Percentiles rank a stretch among this genome's conserved stretches.
These are phyloP conservation scores for Botrytis fabae DNA, from an alignment of 2,329 filamentous ascomycete species.

Conservation along the genomic window DNA sequence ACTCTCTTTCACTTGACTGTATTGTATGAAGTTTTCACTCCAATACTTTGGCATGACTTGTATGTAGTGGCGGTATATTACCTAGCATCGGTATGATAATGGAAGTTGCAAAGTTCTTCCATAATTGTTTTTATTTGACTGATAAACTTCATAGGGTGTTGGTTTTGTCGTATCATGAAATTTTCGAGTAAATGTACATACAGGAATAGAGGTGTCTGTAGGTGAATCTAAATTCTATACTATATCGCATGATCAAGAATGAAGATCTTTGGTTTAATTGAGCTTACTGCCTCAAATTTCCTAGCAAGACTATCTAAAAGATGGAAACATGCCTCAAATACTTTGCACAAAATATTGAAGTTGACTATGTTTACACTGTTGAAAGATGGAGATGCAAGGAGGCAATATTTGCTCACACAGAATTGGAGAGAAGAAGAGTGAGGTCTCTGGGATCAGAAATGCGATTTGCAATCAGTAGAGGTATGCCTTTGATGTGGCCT, in stretches of 20 bases:
- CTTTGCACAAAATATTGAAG: too few relatives aligned
- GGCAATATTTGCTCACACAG: rapidly evolving
- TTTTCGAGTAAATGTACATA: too few relatives aligned
- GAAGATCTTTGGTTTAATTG: not conserved
- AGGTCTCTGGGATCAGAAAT: not conserved
- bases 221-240: not conserved
- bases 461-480: not conserved
- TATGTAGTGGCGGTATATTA: too few relatives aligned
- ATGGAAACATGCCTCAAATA: not conserved
- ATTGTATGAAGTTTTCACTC: too few relatives aligned
- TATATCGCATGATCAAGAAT: not conserved
- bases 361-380: rapidly evolving
- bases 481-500: not conserved
- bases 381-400: not conserved
- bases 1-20: not conserved
- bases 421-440: not conserved
- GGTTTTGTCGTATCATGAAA: too few relatives aligned
- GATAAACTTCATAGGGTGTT: too few relatives aligned
- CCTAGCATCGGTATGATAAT: too few relatives aligned
- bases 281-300: not conserved
- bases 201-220: too few relatives aligned
- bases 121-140: too few relatives aligned
- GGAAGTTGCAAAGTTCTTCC: too few relatives aligned
- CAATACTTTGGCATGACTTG: not conserved
- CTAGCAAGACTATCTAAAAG: not conserved